These are phyloP conservation scores for Chaetomium olivaceum DNA, from an alignment of 2,329 filamentous ascomycete species.

Conservation along the genomic window DNA sequence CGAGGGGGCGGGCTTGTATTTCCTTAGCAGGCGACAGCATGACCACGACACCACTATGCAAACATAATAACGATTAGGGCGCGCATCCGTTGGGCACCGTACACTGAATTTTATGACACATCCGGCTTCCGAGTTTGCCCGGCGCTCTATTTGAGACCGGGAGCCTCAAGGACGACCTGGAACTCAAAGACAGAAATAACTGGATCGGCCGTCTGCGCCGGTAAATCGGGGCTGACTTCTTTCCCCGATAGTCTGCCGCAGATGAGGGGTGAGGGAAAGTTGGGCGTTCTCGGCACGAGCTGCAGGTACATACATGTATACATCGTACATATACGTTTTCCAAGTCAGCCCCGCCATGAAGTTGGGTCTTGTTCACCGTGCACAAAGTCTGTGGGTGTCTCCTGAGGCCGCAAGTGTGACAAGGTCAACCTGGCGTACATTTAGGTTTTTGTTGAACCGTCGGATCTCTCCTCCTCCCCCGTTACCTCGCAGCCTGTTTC, in stretches of 20 bases:
- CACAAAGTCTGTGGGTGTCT: background rate
- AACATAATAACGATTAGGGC: background rate
- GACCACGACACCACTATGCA: constrained; percentile 20
- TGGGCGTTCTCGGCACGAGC: constrained; percentile 4
- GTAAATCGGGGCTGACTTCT: constrained; percentile 9
- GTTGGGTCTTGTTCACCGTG: background rate
- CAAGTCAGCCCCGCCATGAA: background rate
- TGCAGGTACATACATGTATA: background rate
- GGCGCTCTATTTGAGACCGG: background rate
- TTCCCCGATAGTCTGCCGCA: background rate
- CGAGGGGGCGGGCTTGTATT: background rate
- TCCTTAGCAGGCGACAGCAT: background rate
- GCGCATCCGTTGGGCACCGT: background rate
- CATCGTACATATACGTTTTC: background rate
- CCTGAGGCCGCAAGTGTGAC: background rate
- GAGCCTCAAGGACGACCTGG: background rate
- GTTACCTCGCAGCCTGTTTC: background rate
- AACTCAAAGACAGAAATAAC: background rate
- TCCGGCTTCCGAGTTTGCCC: background rate
- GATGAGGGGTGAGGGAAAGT: constrained; percentile 2
- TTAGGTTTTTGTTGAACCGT: background rate
- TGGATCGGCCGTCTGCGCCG: background rate
- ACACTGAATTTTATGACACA: background rate
- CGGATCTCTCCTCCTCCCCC: background rate
- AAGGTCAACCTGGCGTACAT: background rate